Evolutionary conservation across 257 asterid species (phyloP).

Genomic region (Plectranthus barbatus): DNA sequence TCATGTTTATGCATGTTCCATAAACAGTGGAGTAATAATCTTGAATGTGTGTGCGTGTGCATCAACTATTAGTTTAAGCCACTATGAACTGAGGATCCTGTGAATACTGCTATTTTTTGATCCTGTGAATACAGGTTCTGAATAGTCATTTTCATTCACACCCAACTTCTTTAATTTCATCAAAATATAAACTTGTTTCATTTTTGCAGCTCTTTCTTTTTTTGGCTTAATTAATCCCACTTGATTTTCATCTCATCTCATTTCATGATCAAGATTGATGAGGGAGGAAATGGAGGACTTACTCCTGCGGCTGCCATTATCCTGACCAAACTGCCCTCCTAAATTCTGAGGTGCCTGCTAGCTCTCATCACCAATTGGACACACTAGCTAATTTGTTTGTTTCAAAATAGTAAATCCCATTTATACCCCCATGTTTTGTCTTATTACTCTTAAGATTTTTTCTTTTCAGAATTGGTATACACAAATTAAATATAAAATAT

Average conservation of each 20-base stretch:
- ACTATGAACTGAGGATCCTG: conserved; percentile 6
- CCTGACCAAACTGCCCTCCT: conserved; percentile 29
- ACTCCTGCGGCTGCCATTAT: not conserved
- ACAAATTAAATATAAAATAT: not conserved
- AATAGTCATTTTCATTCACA: conserved; percentile 33
- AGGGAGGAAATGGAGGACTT: not conserved
- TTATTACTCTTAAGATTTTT: not conserved
- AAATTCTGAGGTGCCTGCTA: conserved; percentile 26
- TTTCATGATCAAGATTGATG: too few species aligned
- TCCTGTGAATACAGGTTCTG: conserved; percentile 2
- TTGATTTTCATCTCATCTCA: too few species aligned
- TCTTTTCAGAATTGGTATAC: too few species aligned
- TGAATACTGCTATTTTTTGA: too few species aligned
- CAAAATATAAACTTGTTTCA: too few species aligned
- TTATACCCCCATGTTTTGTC: conserved; percentile 17
- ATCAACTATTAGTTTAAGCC: not conserved
- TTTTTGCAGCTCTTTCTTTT: too few species aligned
- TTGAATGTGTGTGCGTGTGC: not conserved
- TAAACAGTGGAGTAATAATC: not conserved
- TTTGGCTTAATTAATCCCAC: too few species aligned
- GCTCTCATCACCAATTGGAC: not conserved
- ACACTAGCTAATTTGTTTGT: conserved; percentile 11
- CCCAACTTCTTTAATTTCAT: conserved; percentile 22
- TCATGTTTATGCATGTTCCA: not conserved
- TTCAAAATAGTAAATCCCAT: not conserved